A percentile compares a stretch with the other conserved stretches of the same genome.
These are phyloP conservation scores for Mycena leptocephala DNA, from an alignment of 768 basidiomycete species.

Conservation along the genomic window DNA sequence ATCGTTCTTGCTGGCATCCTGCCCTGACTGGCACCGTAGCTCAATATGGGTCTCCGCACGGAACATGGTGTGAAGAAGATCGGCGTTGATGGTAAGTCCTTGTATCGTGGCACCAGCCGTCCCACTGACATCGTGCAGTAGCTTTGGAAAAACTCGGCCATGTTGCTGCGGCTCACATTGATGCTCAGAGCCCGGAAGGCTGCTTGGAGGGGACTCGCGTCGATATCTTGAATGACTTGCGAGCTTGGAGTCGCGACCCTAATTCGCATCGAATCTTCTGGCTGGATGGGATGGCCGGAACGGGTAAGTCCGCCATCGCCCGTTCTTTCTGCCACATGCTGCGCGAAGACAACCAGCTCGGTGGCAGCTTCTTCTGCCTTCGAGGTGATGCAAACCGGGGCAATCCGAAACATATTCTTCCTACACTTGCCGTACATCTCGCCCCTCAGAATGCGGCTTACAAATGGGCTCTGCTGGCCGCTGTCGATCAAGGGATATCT, in stretches of 20 bases:
- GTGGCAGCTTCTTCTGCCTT: constrained; percentile 7
- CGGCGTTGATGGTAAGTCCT: too few species aligned
- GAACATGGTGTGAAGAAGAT: not conserved
- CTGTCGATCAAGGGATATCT: not conserved
- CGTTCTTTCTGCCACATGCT: constrained; percentile 5
- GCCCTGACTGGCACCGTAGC: too few species aligned
- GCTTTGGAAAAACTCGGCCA: constrained; percentile 4
- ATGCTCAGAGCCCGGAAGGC: constrained; percentile 8
- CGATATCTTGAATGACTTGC: not conserved
- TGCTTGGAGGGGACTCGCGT: constrained; percentile 3
- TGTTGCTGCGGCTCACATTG: not conserved
- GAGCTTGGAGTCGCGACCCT: not conserved
- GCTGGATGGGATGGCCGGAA: too few species aligned
- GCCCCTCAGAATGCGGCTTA: not conserved
- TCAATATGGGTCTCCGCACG: too few species aligned
- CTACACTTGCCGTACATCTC: not conserved
- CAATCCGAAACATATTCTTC: not conserved
- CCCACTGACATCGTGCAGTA: not conserved
- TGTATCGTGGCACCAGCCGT: too few species aligned
- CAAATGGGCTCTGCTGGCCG: not conserved
- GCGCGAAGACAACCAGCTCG: not conserved
- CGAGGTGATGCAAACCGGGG: not conserved
- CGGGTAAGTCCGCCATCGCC: not conserved
- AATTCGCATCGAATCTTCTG: not conserved
- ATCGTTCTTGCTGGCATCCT: too few species aligned